Evolutionary conservation across 371 early-diverging fungal genomes (phyloP), one percentile per base, ranked within the genome.

Genomic region (Mucor piriformis): DNA sequence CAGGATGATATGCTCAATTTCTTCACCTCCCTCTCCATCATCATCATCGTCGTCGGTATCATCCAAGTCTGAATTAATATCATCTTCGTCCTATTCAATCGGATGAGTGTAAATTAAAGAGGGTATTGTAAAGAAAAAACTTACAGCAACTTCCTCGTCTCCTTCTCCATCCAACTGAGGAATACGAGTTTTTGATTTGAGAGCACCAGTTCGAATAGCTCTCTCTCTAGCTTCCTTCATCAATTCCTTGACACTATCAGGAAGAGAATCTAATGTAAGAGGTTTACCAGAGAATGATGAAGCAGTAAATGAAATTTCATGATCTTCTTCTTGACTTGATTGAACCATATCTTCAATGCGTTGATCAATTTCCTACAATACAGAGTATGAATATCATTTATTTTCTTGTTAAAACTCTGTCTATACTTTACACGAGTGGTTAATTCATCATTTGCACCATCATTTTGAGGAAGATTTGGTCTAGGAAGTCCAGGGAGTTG

Each of bases 41-140:
- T 76, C 72, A 20, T 87, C 88, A 15, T 91, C 92, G 23, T 83
- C 84, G 54, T 90, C 90, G 2, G 87, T 63, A 63, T 92, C 91
- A 59, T 92, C 92, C 54, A 95, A 74, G 61, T 94, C 95, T 13
- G 94, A 94, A 67, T 88, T 91, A 62, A 93, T 88, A 24, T 83
- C 89, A 59, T 93, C 92, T 24, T 91, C 86, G 25, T 79, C 81
- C 27, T 73, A 66, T 42, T 52, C 12, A 2, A 4, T 34, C 1
- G 12, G 25, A 37, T 40, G 33, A 20, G 25, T 24, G 11, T n/a
- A n/a, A 8, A 21, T 8, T 50, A 0, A n/a, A n/a, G n/a, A n/a
- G n/a, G n/a, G n/a, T n/a, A n/a, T n/a, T 34, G 46, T 20, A 44
- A 5, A 20, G 11, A 37, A 21, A 24, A 23, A 2, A 44, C 21